Evolutionary conservation across 176 grass and related monocot species (phyloP).

Genomic region (Olyra latifolia): DNA sequence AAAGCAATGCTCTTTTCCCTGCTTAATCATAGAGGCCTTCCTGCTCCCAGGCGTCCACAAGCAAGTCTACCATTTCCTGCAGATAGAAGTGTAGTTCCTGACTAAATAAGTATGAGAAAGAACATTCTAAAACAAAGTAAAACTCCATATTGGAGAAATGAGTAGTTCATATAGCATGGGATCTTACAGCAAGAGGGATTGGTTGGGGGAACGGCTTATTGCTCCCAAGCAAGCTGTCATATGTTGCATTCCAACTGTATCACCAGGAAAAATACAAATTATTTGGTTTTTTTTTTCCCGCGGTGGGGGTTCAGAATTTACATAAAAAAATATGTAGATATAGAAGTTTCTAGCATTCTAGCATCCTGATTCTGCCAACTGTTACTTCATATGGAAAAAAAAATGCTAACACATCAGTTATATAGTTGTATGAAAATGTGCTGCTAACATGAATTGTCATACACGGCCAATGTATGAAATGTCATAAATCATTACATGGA

Average conservation of each 20-base stretch:
- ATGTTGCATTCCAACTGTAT: slow-evolving; percentile 82
- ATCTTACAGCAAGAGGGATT: slow-evolving; percentile 82
- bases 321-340: too few species aligned
- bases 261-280: slow-evolving; percentile 1
- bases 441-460: not conserved
- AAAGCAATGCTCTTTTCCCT: slow-evolving; percentile 3
- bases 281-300: too few species aligned
- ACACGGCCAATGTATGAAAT: not conserved
- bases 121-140: not conserved
- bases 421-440: not conserved
- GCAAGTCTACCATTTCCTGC: slow-evolving; percentile 98
- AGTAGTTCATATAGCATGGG: not conserved
- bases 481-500: not conserved
- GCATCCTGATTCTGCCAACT: not conserved
- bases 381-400: not conserved
- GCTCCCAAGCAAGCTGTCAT: slow-evolving; percentile 79
- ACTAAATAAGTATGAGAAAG: not conserved
- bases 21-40: slow-evolving; percentile 87
- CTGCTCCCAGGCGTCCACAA: slow-evolving; percentile 88
- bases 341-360: not conserved
- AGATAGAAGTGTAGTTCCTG: slow-evolving; percentile 33
- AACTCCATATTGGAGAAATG: not conserved
- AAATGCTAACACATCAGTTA: not conserved
- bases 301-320: too few species aligned
- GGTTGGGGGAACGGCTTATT: slow-evolving; percentile 83